Percentiles rank a stretch among this genome's conserved stretches.
phyloP scores from a whole-genome alignment of 495 filamentous ascomycete species.

The Chaetomium cochliodes region DNA sequence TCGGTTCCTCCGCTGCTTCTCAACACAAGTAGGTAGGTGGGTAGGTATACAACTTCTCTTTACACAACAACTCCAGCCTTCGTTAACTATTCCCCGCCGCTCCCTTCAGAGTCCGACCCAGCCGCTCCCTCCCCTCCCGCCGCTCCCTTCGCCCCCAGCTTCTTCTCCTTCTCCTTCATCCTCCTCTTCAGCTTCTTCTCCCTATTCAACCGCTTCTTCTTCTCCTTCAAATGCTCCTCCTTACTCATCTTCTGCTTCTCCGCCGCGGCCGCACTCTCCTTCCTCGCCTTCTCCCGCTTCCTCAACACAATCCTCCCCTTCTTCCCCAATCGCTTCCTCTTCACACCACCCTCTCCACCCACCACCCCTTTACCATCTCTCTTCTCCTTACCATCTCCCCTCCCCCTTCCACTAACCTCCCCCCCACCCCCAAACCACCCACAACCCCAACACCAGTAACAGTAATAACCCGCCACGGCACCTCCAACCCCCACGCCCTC shows the following conservation, averaged over 20 bases:
- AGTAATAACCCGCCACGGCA: conserved; percentile 55
- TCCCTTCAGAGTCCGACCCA: conserved; percentile 9
- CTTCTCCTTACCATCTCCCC: too few relatives aligned
- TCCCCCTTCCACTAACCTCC: too few relatives aligned
- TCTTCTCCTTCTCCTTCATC: conserved; percentile 52
- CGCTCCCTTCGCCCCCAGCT: conserved; percentile 34
- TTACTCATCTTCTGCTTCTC: conserved; percentile 39
- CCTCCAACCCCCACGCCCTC: conserved; percentile 53
- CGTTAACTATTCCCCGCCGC: not conserved
- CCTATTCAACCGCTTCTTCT: conserved; percentile 54
- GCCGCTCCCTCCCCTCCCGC: conserved; percentile 9
- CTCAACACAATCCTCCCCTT: conserved; percentile 52
- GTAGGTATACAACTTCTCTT: not conserved
- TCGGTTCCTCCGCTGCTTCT: too few relatives aligned
- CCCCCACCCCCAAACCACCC: conserved; percentile 7
- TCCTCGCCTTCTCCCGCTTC: conserved; percentile 35
- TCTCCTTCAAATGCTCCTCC: conserved; percentile 52
- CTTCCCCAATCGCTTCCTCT: conserved; percentile 51
- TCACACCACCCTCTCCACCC: not conserved
- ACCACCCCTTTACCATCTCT: not conserved
- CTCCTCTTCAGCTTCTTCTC: conserved; percentile 54
- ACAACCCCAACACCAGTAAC: conserved; percentile 35
- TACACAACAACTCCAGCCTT: too few relatives aligned
- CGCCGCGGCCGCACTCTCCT: conserved; percentile 33
- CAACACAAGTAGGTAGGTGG: too few relatives aligned